phyloP scores from a whole-genome alignment of 495 filamentous ascomycete genomes.

The Neurospora africana region DNA sequence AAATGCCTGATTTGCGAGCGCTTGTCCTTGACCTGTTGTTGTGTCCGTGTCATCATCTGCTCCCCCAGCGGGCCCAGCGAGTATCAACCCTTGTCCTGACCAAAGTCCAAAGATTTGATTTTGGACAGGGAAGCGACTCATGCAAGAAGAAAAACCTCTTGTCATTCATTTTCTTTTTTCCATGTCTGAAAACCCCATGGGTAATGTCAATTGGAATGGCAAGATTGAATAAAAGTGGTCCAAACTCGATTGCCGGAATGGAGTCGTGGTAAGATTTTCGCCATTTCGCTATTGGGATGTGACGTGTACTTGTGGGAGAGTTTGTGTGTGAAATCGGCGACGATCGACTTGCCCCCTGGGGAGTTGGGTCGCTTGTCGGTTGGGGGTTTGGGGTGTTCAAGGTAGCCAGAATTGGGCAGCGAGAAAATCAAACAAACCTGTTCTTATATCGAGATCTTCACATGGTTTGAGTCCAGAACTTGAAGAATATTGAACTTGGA shows the following conservation, averaged over 20 bases:
- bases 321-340: background rate
- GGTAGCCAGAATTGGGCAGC: background rate
- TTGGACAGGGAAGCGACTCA: background rate
- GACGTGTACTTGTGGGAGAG: background rate
- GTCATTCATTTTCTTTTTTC: background rate
- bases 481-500: background rate
- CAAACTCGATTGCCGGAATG: background rate
- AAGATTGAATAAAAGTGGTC: background rate
- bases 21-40: background rate
- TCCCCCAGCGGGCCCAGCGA: background rate
- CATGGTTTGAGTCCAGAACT: background rate
- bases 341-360: background rate
- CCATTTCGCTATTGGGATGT: background rate
- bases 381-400: background rate
- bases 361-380: background rate
- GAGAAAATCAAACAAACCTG: background rate
- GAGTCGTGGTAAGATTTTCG: background rate
- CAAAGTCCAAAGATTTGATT: background rate
- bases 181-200: background rate
- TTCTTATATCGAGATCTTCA: background rate
- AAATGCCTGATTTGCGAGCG: background rate
- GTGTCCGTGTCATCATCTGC: background rate
- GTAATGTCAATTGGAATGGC: background rate
- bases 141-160: background rate
- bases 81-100: background rate